These are phyloP conservation scores for Porosira glacialis DNA, from an alignment of 352 stramenopile species.

Conservation along the genomic window DNA sequence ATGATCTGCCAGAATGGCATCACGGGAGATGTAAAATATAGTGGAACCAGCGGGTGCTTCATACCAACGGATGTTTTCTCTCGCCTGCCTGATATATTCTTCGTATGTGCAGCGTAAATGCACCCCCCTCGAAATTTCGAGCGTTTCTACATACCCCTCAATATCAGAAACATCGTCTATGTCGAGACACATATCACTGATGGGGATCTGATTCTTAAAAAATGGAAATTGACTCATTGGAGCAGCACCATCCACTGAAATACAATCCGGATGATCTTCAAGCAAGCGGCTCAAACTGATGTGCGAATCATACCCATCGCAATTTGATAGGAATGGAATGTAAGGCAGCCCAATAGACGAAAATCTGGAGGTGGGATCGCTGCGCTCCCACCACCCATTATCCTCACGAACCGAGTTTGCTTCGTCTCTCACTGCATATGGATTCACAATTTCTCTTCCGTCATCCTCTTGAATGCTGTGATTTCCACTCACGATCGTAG, in stretches of 20 bases:
- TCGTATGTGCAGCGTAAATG: conserved; percentile 88
- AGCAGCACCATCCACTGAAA: conserved; percentile 83
- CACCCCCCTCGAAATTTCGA: conserved; percentile 44
- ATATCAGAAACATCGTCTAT: too few species aligned
- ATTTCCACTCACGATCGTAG: too few species aligned
- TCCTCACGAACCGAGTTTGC: conserved; percentile 25
- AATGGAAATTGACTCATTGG: too few species aligned
- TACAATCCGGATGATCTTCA: conserved; percentile 91
- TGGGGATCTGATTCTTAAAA: too few species aligned
- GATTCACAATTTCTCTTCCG: not conserved
- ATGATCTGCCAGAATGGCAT: not conserved
- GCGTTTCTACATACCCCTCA: conserved; percentile 16
- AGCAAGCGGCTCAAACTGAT: conserved; percentile 90
- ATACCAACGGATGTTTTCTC: conserved; percentile 64
- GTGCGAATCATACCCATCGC: conserved; percentile 90
- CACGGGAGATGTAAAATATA: conserved; percentile 71
- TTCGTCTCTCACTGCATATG: conserved; percentile 23
- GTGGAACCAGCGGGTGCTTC: conserved; percentile 50
- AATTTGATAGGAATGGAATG: conserved; percentile 95
- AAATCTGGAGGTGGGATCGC: too few species aligned
- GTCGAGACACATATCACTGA: too few species aligned
- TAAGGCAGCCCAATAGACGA: conserved; percentile 86
- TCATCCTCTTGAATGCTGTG: conserved; percentile 6
- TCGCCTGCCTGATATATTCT: conserved; percentile 67
- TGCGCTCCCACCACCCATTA: conserved; percentile 24